These are phyloP conservation scores for Suillus tomentosus DNA, from an alignment of 768 basidiomycete species.

Conservation along the genomic window DNA sequence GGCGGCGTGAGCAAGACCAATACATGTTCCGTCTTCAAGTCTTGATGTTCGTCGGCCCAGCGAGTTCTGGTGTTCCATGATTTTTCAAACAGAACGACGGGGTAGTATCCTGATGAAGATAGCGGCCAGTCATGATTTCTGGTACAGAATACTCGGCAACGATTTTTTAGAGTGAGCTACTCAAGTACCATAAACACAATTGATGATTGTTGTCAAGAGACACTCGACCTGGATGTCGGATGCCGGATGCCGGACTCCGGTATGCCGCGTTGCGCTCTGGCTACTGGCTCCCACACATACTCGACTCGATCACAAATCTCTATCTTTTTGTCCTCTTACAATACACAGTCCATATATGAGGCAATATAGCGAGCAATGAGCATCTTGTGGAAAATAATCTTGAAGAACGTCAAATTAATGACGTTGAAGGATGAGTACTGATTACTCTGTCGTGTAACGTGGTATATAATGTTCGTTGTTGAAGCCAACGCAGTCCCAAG, in stretches of 20 bases:
- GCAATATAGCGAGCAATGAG: not conserved
- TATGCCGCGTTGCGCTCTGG: not conserved
- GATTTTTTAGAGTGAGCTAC: not conserved
- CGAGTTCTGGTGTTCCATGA: not conserved
- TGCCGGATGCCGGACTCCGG: not conserved
- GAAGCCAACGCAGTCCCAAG: conserved; percentile 12
- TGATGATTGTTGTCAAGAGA: not conserved
- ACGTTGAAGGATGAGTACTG: conserved; percentile 1
- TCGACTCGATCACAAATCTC: not conserved
- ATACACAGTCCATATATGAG: conserved; percentile 1
- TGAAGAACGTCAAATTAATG: conserved; percentile 3
- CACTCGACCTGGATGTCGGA: too few species aligned
- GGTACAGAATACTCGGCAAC: not conserved
- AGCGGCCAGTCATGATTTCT: not conserved
- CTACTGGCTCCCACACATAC: not conserved
- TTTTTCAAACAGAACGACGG: not conserved
- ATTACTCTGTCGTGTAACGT: conserved; percentile 20
- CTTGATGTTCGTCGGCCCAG: not conserved
- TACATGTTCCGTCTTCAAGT: not conserved
- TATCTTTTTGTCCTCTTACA: conserved; percentile 8
- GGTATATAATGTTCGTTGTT: conserved; percentile 20
- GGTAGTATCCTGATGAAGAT: not conserved
- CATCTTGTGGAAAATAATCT: conserved; percentile 8
- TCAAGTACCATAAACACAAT: not conserved
- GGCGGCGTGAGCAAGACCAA: not conserved